Base-by-base conservation (phyloP, 257 asterid genomes). In the Echites panduratus region DNA sequence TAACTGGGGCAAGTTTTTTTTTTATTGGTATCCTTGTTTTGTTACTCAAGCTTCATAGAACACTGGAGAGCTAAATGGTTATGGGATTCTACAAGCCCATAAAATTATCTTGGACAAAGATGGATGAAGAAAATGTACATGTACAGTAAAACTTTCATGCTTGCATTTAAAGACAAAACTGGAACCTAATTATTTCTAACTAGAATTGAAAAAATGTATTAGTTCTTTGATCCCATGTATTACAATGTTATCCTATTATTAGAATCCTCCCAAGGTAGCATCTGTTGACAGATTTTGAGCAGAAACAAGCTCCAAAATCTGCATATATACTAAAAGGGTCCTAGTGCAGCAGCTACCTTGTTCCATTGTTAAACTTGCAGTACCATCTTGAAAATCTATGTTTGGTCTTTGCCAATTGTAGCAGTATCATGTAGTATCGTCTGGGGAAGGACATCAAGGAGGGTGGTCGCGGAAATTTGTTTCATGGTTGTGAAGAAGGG, bases 361-460 rank as follows among this genome's bases (percentile, higher is more conserved):
- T 38, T 61, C 47, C 7, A 12, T 2, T 50, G 7, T 52, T 17
- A n/a, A 54, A 66, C 72, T 40, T 50, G 66, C 66, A 38, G n/a
- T n/a, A 38, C 32, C 68, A 65, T 41, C 32, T 35, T 38, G 69
- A 64, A 20, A 74, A 66, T 27, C 73, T 71, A 43, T 12, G n/a
- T 2, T 41, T 47, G 12, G 20, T 17, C 27, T 35, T 35, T 73
- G 35, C 66, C 43, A 47, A n/a, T 35, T 64, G 68, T 50, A 49
- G 22, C 27, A 20, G 0, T 57, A 24, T 24, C 17, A 57, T 24
- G 17, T 26, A 58, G 9, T 58, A 58, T 58, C 65, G 26, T 58
- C 20, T 27, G 53, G 22, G 65, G 26, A 52, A 41, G 9, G 32
- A 32, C 24, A 29, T 64, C 77, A 26, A 32, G 6, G 0, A 41